Evolutionary conservation across 306 rosid genomes (phyloP), one percentile per base, ranked within the genome.

Genomic region (Vicia villosa): DNA sequence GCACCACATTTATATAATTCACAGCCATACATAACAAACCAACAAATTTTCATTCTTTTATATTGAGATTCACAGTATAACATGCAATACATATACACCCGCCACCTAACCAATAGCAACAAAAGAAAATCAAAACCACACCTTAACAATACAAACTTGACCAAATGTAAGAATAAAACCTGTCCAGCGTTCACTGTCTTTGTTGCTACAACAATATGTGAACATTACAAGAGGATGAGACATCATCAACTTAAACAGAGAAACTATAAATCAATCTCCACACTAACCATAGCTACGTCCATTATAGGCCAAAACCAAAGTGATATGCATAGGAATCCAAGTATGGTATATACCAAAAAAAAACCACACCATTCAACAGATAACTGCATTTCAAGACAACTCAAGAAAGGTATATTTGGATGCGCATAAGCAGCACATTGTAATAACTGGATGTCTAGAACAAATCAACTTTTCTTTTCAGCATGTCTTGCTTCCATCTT

Each of bases 401-500:
- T 62, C 82, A 68, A 56, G 72, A 81, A 85, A 58, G 26, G 69
- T 59, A 67, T 40, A 62, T 50, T 69, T 66, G 63, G 70, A 81
- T 74, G 79, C 80, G 76, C 78, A 85, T 69, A 73, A 78, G 70
- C 51, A 68, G 70, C 76, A 49, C 30, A 47, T 60, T 21, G 63
- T 11, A 66, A 66, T 15, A 54, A 42, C 42, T 56, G 72, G 36
- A 68, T 71, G 81, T 69, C 75, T 89, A 95, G 70, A 95, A 95
- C 63, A 95, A 79, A 74, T 91, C 99, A 9, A 82, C 72, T 82
- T 89, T 95, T 91, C 77, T 91, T 77, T 95, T 95, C 83, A 81
- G 91, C 97, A 95, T 81, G 78, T 91, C 99, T 89, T 95, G 99
- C 85, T 95, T 95, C 99, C 99, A 95, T 81, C 79, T 87, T 19